These are phyloP conservation scores for Protea cynaroides DNA, from an alignment of 164 flowering plant species.

Conservation along the genomic window DNA sequence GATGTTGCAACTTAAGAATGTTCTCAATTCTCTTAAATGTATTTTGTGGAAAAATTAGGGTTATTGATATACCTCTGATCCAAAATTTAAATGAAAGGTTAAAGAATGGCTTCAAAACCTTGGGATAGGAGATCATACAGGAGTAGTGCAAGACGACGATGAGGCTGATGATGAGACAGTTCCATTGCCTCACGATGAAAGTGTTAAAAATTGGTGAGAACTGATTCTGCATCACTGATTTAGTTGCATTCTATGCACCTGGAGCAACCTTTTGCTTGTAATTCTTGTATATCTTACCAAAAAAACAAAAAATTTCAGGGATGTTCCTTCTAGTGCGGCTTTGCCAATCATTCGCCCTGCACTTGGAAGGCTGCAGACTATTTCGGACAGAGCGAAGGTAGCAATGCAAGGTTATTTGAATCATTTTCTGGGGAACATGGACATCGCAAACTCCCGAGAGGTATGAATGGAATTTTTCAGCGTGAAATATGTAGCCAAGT, in stretches of 20 bases:
- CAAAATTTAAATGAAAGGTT: conserved; percentile 52
- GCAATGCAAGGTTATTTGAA: conserved; percentile 97
- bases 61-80: conserved; percentile 17
- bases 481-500: background rate
- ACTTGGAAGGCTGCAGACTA: conserved; percentile 79
- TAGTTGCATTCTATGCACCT: conserved; percentile 3
- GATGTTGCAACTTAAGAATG: background rate
- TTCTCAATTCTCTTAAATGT: background rate
- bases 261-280: conserved; percentile 8
- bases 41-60: background rate
- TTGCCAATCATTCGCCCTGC: conserved; percentile 89
- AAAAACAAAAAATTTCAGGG: no score
- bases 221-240: conserved; percentile 7
- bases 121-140: conserved; percentile 84
- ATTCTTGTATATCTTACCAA: conserved; percentile 30
- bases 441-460: conserved; percentile 89
- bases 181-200: conserved; percentile 63
- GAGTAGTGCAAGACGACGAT: conserved; percentile 77
- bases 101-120: conserved; percentile 99
- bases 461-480: conserved; percentile 28
- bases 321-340: conserved; percentile 97
- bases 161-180: conserved; percentile 71
- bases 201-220: conserved; percentile 67
- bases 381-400: conserved; percentile 79
- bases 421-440: conserved; percentile 86